Evolutionary conservation across 2,329 filamentous ascomycete genomes (phyloP).

Genomic region (Ilyonectria destructans): DNA sequence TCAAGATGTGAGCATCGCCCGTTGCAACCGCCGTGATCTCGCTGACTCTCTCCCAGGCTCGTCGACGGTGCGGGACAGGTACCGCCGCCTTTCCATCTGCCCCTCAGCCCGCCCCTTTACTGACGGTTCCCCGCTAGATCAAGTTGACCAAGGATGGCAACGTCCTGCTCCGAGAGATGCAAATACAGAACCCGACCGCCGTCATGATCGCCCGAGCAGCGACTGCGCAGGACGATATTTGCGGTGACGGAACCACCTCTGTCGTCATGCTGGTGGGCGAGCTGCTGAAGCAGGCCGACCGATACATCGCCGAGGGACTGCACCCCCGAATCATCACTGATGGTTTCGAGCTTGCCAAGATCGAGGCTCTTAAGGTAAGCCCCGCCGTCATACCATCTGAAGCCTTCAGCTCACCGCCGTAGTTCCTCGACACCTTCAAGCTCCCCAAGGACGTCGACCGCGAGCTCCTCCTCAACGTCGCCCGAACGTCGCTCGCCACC

Average conservation of each 20-base stretch:
- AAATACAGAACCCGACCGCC: conserved; percentile 99
- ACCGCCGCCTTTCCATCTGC: conserved; percentile 53
- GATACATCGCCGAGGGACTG: conserved; percentile 96
- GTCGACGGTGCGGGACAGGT: conserved; percentile 81
- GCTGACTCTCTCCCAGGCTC: conserved; percentile 65
- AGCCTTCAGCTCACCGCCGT: conserved; percentile 33
- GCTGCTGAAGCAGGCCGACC: conserved; percentile 96
- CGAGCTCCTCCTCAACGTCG: conserved; percentile 93
- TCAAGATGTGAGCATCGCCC: conserved; percentile 83
- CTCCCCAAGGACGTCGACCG: conserved; percentile 89
- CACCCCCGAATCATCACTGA: conserved; percentile 98
- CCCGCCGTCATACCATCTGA: background rate
- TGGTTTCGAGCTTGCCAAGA: conserved; percentile 97
- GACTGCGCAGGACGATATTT: conserved; percentile 98
- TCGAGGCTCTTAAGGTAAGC: conserved; percentile 86
- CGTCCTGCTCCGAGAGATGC: conserved; percentile 84
- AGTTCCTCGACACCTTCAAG: conserved; percentile 98
- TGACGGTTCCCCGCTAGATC: conserved; percentile 73
- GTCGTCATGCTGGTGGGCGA: conserved; percentile 97
- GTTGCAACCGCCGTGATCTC: conserved; percentile 18
- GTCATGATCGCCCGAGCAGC: conserved; percentile 88
- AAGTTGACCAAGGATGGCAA: conserved; percentile 99
- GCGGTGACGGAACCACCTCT: conserved; percentile 96
- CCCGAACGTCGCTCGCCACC: conserved; percentile 93
- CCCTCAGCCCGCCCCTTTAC: conserved; percentile 50